Evolutionary conservation across 257 asterid species (phyloP).

Genomic region (Voacanga thouarsii): DNA sequence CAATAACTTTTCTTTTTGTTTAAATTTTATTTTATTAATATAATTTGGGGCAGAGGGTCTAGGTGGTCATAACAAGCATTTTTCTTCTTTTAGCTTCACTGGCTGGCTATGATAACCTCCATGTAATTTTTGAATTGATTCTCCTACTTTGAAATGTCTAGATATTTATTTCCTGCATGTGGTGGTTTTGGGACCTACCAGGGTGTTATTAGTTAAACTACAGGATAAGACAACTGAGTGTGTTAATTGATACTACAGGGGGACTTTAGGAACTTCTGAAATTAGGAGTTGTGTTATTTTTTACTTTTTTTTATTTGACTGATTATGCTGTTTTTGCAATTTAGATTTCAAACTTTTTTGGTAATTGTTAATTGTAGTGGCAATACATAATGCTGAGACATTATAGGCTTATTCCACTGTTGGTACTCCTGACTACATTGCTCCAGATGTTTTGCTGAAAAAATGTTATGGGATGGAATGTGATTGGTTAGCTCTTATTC

Average conservation of each 20-base stretch:
- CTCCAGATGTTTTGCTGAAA: too few species aligned
- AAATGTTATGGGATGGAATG: too few species aligned
- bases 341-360: neutral
- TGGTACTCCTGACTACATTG: too few species aligned
- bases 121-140: neutral
- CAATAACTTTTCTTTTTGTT: too few species aligned
- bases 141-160: neutral
- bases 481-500: too few species aligned
- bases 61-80: neutral
- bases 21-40: too few species aligned
- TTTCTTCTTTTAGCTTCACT: neutral
- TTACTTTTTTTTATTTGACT: neutral
- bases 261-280: neutral
- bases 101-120: neutral
- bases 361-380: neutral
- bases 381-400: slow-evolving; percentile 16
- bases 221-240: too few species aligned
- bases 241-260: neutral
- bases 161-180: too few species aligned
- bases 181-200: too few species aligned
- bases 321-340: neutral
- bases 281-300: neutral
- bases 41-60: neutral
- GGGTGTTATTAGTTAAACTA: too few species aligned
- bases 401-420: too few species aligned